Percentiles rank a stretch among this genome's conserved stretches.
Evolutionary conservation across 2,329 filamentous ascomycete genomes (phyloP).

Genomic region (Pseudogymnoascus destructans): DNA sequence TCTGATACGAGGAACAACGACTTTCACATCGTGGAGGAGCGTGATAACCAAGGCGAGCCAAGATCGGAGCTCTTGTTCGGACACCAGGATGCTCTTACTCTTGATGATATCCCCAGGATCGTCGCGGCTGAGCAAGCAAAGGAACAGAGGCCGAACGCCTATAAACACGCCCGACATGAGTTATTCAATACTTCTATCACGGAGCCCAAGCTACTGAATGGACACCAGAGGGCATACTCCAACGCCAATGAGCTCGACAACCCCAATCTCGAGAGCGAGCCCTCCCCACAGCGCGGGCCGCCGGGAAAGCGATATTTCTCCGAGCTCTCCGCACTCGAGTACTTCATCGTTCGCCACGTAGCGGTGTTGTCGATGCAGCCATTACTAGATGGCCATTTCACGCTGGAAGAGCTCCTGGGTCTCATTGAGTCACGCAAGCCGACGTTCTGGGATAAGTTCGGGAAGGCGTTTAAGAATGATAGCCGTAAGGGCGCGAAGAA

Average conservation of each 20-base stretch:
- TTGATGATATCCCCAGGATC: slow-evolving; percentile 93
- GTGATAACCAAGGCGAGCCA: slow-evolving; percentile 53
- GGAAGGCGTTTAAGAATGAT: slow-evolving; percentile 88
- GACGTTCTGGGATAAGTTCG: slow-evolving; percentile 97
- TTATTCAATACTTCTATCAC: slow-evolving; percentile 42
- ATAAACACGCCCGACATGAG: slow-evolving; percentile 60
- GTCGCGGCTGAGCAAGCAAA: slow-evolving; percentile 90
- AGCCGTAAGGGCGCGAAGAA: slow-evolving; percentile 68
- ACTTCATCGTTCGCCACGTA: slow-evolving; percentile 92
- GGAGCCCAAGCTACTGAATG: slow-evolving; percentile 54
- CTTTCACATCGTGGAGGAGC: slow-evolving; percentile 72
- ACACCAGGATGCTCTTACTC: slow-evolving; percentile 76
- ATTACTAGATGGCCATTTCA: slow-evolving; percentile 77
- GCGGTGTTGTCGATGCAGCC: slow-evolving; percentile 93
- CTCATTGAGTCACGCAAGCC: slow-evolving; percentile 88
- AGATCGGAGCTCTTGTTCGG: slow-evolving; percentile 75
- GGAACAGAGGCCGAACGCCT: slow-evolving; percentile 72
- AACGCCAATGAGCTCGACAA: slow-evolving; percentile 39
- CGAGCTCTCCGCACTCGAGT: slow-evolving; percentile 85
- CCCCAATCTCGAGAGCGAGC: slow-evolving; percentile 32
- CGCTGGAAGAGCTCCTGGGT: slow-evolving; percentile 81
- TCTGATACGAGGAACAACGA: slow-evolving; percentile 40
- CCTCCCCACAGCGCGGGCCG: slow-evolving; percentile 25
- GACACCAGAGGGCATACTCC: slow-evolving; percentile 56
- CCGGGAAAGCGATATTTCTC: slow-evolving; percentile 76